Evolutionary conservation across 495 filamentous ascomycete genomes (phyloP), one percentile per base, ranked within the genome.

Genomic region (Pyrenula massariospora): DNA sequence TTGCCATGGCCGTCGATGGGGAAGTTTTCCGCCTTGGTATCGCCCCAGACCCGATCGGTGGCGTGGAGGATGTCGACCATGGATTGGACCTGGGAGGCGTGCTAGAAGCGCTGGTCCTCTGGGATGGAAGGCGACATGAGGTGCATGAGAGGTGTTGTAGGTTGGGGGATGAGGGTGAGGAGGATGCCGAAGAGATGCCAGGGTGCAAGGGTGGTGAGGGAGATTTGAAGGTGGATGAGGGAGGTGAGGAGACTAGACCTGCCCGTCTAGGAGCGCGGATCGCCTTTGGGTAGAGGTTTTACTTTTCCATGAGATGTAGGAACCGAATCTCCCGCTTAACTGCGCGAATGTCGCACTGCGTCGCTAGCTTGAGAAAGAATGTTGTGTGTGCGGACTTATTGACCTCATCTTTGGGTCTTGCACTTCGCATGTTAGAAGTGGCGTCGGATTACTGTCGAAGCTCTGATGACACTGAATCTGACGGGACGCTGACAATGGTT

Each of bases 11-110:
- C 56, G 56, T 78, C 69, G 53, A 78, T 69, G 47, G 78, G 56
- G 48, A 77, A 64, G 59, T 78, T 76, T n/a, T 59, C 66, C 10
- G 70, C 58, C 61, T 75, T 77, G 36, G 60, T 73, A 62, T 77
- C 73, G 42, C 76, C 75, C 74, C 71, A 78, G 25, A 74, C 54
- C 55, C 75, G 58, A 19, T 65, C 66, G 49, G 5, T 52, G 22
- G n/a, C 50, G 50, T 52, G 50, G 22, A 52, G 19, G n/a, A 21
- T 20, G 10, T 52, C 19, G 22, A 52, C 50, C 19, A 52, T 52
- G 50, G 19, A 21, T 19, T 24, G 50, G 22, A 52, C 22, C 20
- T 52, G 50, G 31, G 31, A 42, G 31, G 31, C 31, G 31, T 42
- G 31, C 15, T 42, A 15, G 31, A 15, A 42, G 31, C 31, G 31